A percentile compares a stretch with the other conserved stretches of the same genome.
These are phyloP conservation scores for Candida fluviatilis DNA, from an alignment of 805 yeast species.

Conservation along the genomic window DNA sequence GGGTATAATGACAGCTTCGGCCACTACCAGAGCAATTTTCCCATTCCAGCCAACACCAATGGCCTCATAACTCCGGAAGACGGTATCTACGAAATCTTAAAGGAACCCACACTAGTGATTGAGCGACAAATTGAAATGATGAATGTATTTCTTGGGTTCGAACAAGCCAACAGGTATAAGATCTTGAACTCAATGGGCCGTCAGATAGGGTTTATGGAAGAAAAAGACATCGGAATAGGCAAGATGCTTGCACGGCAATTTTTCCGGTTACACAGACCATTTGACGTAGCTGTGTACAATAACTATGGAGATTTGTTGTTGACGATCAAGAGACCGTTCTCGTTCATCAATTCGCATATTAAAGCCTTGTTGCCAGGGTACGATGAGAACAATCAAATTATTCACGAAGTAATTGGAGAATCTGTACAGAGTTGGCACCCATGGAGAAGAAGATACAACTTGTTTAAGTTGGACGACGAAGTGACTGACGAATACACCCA, in stretches of 20 bases:
- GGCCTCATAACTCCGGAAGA: conserved; percentile 55
- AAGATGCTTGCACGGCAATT: conserved; percentile 79
- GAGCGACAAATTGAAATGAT: conserved; percentile 86
- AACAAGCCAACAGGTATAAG: conserved; percentile 80
- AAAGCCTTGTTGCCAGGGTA: conserved; percentile 62
- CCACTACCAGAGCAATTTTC: conserved; percentile 28
- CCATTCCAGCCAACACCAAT: conserved; percentile 38
- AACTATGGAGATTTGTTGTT: conserved; percentile 54
- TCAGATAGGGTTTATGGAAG: conserved; percentile 76
- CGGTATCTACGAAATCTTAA: conserved; percentile 57
- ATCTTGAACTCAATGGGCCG: conserved; percentile 72
- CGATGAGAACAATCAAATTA: conserved; percentile 28
- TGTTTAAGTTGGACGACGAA: conserved; percentile 52
- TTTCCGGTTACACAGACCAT: conserved; percentile 83
- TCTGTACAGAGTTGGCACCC: conserved; percentile 91
- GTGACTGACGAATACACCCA: conserved; percentile 54
- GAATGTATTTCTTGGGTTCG: conserved; percentile 85
- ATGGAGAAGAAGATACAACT: conserved; percentile 85
- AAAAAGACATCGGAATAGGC: conserved; percentile 67
- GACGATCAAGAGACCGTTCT: conserved; percentile 77
- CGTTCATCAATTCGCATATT: conserved; percentile 85
- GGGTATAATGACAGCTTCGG: conserved; percentile 23
- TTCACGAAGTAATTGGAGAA: conserved; percentile 66
- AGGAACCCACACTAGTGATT: conserved; percentile 79
- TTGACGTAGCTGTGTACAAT: conserved; percentile 68